Conservation (phyloP, 2,329 filamentous ascomycete genomes). For the Fonsecaea multimorphosa region DNA sequence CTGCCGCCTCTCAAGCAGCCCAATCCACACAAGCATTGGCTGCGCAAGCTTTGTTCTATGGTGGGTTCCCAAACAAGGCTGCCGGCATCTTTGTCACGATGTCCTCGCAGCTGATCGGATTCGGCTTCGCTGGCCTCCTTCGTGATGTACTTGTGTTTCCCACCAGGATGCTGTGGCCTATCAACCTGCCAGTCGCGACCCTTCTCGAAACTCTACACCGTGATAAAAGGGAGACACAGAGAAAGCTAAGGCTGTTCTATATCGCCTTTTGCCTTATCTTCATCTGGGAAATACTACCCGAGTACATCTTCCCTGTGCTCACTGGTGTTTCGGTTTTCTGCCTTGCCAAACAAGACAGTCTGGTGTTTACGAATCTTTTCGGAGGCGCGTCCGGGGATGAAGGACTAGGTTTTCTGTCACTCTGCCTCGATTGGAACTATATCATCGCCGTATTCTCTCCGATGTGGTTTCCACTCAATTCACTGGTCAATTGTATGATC, state of each 20-base stretch:
- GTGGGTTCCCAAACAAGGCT: constrained; percentile 47
- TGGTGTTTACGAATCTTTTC: constrained; percentile 58
- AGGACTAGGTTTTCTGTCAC: constrained; percentile 51
- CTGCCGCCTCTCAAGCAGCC: constrained; percentile 46
- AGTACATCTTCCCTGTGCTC: constrained; percentile 55
- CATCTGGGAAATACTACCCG: constrained; percentile 57
- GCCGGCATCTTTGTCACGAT: constrained; percentile 55
- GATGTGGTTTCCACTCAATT: constrained; percentile 46
- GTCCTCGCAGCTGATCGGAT: constrained; percentile 58
- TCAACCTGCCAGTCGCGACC: constrained; percentile 46
- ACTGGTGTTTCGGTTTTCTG: constrained; percentile 55
- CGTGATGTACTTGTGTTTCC: constrained; percentile 56
- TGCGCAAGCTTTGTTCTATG: constrained; percentile 57
- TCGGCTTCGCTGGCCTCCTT: constrained; percentile 57
- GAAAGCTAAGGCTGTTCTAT: constrained; percentile 42
- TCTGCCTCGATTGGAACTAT: constrained; percentile 56
- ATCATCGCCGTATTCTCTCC: constrained; percentile 45
- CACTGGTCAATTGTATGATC: constrained; percentile 48
- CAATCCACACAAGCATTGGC: constrained; percentile 52
- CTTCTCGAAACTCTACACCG: constrained; percentile 51
- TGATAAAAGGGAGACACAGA: constrained; percentile 47
- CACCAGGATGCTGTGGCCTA: constrained; percentile 57
- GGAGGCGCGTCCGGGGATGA: constrained; percentile 57
- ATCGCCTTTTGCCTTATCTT: constrained; percentile 47
- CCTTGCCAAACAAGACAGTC: constrained; percentile 51